Conservation (phyloP, 768 basidiomycete species). For the Astraeus odoratus region DNA sequence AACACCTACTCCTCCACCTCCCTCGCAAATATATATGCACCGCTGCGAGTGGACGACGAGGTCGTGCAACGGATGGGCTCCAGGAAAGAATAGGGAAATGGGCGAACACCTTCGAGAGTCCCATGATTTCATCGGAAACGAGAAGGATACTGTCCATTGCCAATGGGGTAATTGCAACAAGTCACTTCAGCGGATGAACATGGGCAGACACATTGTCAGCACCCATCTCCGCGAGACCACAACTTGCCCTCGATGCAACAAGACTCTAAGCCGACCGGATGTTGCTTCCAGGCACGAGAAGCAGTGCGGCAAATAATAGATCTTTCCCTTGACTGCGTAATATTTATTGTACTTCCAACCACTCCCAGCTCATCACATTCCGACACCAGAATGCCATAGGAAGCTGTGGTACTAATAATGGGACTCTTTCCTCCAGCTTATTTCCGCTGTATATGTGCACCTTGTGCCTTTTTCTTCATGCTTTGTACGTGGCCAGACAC, state of each 20-base stretch:
- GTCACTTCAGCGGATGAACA: constrained; percentile 23
- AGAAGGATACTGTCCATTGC: constrained; percentile 19
- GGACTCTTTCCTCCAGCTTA: background rate
- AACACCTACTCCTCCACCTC: background rate
- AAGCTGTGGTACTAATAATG: background rate
- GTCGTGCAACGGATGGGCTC: constrained; percentile 16
- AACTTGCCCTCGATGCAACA: constrained; percentile 17
- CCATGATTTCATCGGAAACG: constrained; percentile 21
- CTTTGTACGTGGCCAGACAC: background rate
- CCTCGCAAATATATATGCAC: constrained; percentile 8
- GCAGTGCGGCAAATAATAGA: constrained; percentile 10
- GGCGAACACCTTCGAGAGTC: constrained; percentile 17
- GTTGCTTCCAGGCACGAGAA: constrained; percentile 22
- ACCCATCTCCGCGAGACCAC: constrained; percentile 21
- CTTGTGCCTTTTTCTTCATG: background rate
- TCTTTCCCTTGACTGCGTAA: background rate
- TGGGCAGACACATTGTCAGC: constrained; percentile 24
- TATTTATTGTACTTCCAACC: background rate
- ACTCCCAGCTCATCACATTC: background rate
- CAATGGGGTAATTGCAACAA: constrained; percentile 19
- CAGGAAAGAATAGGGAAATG: constrained; percentile 26
- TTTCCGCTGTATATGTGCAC: background rate
- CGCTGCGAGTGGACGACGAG: constrained; percentile 19
- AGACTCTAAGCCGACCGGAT: constrained; percentile 20
- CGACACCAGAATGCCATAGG: background rate